A percentile compares a stretch with the other conserved stretches of the same genome.
These are phyloP conservation scores for Mercurialis annua DNA, from an alignment of 345 rosid species.

Conservation along the genomic window DNA sequence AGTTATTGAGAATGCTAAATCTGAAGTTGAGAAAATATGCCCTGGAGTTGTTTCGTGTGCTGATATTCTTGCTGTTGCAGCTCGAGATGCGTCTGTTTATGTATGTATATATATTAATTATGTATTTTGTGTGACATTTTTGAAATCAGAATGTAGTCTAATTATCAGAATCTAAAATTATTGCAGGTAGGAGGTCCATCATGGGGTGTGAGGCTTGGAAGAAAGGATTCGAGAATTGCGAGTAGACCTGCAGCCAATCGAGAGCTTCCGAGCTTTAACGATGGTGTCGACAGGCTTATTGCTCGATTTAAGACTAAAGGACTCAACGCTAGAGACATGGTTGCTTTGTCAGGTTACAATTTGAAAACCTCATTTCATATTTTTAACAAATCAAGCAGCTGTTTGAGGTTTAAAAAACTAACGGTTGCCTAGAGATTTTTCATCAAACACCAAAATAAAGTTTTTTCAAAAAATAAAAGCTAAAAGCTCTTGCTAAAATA, in stretches of 20 bases:
- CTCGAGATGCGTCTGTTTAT: constrained; percentile 21
- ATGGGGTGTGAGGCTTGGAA: constrained; percentile 1
- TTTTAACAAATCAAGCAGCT: no score
- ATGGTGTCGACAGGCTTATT: neutral
- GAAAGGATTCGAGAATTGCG: constrained; percentile 1
- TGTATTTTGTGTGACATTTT: neutral
- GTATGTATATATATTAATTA: neutral
- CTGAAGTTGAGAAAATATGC: constrained; percentile 16
- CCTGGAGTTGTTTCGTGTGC: constrained; percentile 18
- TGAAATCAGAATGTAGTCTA: neutral
- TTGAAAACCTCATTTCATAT: no score
- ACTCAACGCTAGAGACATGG: constrained; percentile 1
- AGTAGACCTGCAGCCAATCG: neutral
- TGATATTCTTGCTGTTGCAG: constrained; percentile 12
- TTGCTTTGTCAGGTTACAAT: neutral
- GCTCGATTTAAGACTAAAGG: neutral
- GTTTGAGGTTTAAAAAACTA: no score
- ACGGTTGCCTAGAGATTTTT: no score
- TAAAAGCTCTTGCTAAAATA: no score
- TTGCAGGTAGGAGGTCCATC: constrained; percentile 18
- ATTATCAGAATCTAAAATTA: no score
- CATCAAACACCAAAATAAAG: no score
- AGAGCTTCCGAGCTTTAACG: neutral
- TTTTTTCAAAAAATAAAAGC: no score
- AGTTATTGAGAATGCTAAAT: constrained; percentile 16